Percentiles rank a stretch among this genome's conserved stretches.
Evolutionary conservation across 441 rosid genomes (phyloP).

Genomic region (Geranium incanum): DNA sequence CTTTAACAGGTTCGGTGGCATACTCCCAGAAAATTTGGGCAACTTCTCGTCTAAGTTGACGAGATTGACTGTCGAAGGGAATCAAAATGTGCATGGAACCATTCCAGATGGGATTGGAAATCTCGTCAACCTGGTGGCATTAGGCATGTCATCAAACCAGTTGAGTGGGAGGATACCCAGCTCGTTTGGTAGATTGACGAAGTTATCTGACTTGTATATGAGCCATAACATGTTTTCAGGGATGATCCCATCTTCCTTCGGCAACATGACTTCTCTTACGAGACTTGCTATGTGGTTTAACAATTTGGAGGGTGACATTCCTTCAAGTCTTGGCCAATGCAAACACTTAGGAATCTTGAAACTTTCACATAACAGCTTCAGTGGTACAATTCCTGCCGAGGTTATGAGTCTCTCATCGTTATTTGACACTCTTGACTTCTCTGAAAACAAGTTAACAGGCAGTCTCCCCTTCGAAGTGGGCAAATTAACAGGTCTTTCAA

Average conservation of each 20-base stretch:
- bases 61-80: neutral
- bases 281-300: neutral
- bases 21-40: slow-evolving; percentile 16
- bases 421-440: neutral
- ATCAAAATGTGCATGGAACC: slow-evolving; percentile 8
- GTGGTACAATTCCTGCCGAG: slow-evolving; percentile 17
- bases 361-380: slow-evolving; percentile 18
- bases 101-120: slow-evolving; percentile 14
- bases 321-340: slow-evolving; percentile 15
- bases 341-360: neutral
- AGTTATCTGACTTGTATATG: neutral
- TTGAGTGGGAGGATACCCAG: neutral
- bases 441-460: slow-evolving; percentile 15
- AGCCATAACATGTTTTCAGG: no score
- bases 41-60: slow-evolving; percentile 17
- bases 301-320: slow-evolving; percentile 13
- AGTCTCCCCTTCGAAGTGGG: slow-evolving; percentile 4
- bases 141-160: neutral
- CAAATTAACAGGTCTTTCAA: no score
- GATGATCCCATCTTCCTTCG: neutral
- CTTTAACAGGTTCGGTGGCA: slow-evolving; percentile 16
- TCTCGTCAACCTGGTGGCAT: slow-evolving; percentile 2
- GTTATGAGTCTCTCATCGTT: slow-evolving; percentile 3
- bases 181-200: neutral
- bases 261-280: neutral